Conservation (phyloP, 2,329 filamentous ascomycete species). For the Sporothrix euskadiensis region DNA sequence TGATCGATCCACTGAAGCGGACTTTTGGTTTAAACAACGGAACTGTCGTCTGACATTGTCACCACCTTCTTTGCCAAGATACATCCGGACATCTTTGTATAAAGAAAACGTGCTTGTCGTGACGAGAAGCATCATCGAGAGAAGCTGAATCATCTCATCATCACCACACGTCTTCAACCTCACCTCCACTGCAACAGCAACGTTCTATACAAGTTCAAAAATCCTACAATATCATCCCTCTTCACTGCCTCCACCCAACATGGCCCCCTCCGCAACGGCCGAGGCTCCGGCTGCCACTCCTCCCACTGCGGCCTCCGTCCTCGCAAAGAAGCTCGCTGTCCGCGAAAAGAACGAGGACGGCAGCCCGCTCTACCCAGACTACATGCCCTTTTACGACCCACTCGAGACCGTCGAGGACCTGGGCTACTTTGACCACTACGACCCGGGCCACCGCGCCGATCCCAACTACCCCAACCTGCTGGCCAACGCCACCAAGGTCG, state of each 20-base stretch:
- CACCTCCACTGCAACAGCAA: not conserved
- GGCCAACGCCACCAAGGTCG: slow-evolving; percentile 2
- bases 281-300: not conserved
- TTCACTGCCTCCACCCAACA: not conserved
- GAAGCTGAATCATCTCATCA: not conserved
- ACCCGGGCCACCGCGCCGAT: slow-evolving; percentile 23
- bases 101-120: slow-evolving; percentile 6
- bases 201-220: not conserved
- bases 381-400: slow-evolving; percentile 24
- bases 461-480: slow-evolving; percentile 19
- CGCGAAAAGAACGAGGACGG: slow-evolving; percentile 21
- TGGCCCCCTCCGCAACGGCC: slow-evolving; percentile 19
- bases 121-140: not conserved
- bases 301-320: not conserved
- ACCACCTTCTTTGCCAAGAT: not conserved
- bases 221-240: not conserved
- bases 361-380: slow-evolving; percentile 22
- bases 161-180: not conserved
- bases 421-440: slow-evolving; percentile 22
- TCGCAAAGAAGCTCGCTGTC: slow-evolving; percentile 13
- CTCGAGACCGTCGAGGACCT: slow-evolving; percentile 22
- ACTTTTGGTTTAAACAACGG: not conserved
- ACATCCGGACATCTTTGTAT: slow-evolving; percentile 4
- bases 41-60: not conserved
- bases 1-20: not conserved